Percentiles rank a stretch among this genome's conserved stretches.
Evolutionary conservation across 768 basidiomycete genomes (phyloP).

Genomic region (Tylopilus rubrobrunneus): DNA sequence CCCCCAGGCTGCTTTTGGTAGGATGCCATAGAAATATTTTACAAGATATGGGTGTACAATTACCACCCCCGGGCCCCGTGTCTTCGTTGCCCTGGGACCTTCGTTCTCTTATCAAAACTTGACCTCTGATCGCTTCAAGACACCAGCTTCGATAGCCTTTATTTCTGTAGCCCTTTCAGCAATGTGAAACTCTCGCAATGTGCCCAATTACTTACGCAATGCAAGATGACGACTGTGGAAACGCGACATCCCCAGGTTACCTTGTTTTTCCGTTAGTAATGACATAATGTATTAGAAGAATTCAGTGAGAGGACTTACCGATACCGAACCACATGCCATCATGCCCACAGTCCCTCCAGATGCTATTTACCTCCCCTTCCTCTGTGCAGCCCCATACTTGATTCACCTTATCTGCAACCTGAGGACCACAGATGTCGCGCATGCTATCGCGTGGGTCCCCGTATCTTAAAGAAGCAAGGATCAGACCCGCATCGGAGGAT

Average conservation of each 20-base stretch:
- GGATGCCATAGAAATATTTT: not conserved
- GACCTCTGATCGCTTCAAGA: slow-evolving; percentile 21
- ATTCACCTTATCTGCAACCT: slow-evolving; percentile 42
- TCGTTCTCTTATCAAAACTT: slow-evolving; percentile 11
- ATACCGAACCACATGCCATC: slow-evolving; percentile 34
- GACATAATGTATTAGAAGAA: not conserved
- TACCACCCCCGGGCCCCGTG: too few species aligned
- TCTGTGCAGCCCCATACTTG: slow-evolving; percentile 58
- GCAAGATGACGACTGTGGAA: slow-evolving; percentile 31
- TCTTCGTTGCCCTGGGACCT: not conserved
- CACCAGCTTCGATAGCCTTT: slow-evolving; percentile 28
- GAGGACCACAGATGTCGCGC: slow-evolving; percentile 42
- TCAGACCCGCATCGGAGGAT: not conserved
- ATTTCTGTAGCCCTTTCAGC: slow-evolving; percentile 19
- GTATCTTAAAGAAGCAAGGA: slow-evolving; percentile 28
- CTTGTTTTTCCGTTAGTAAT: slow-evolving; percentile 3
- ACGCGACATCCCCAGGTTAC: slow-evolving; percentile 22
- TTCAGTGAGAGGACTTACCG: slow-evolving; percentile 16
- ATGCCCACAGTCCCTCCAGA: slow-evolving; percentile 31
- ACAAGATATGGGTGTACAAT: not conserved
- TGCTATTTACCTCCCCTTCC: slow-evolving; percentile 56
- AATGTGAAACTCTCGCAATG: not conserved
- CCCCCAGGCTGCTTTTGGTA: not conserved
- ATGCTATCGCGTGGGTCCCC: slow-evolving; percentile 26
- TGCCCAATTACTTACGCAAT: slow-evolving; percentile 22